These are phyloP conservation scores for Thalassiosira livingstoniorum DNA, from an alignment of 352 stramenopile species.

Conservation along the genomic window DNA sequence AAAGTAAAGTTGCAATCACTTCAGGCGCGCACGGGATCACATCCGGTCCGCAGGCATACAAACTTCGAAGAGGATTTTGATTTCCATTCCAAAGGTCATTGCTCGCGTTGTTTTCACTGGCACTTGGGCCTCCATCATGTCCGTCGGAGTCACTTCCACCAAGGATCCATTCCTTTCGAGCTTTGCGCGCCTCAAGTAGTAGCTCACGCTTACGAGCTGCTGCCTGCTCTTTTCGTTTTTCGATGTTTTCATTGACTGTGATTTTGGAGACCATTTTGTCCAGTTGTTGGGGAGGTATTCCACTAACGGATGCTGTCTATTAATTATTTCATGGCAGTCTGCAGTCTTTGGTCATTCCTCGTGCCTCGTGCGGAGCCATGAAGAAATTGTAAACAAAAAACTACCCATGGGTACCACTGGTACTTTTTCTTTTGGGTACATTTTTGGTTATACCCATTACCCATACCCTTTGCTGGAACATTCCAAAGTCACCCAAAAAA, in stretches of 20 bases:
- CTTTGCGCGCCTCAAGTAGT: constrained; percentile 63
- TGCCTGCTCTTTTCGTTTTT: constrained; percentile 33
- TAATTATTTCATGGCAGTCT: too few relatives aligned
- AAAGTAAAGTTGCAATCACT: constrained; percentile 37
- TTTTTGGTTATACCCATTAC: too few relatives aligned
- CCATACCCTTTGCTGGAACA: too few relatives aligned
- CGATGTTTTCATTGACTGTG: constrained; percentile 26
- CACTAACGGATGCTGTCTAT: too few relatives aligned
- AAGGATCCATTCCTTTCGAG: constrained; percentile 72
- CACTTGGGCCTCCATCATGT: neutral
- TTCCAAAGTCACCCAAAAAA: too few relatives aligned
- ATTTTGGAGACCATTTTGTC: neutral
- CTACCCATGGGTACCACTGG: too few relatives aligned
- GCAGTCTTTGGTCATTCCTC: too few relatives aligned
- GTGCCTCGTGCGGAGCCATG: too few relatives aligned
- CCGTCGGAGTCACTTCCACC: neutral
- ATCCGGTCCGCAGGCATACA: constrained; percentile 31
- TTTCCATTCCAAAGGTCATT: constrained; percentile 14
- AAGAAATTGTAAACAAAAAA: too few relatives aligned
- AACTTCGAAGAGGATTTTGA: constrained; percentile 24
- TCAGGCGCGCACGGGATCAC: constrained; percentile 33
- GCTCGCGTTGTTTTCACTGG: neutral
- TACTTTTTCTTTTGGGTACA: too few relatives aligned
- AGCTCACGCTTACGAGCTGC: constrained; percentile 69
- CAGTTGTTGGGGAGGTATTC: too few relatives aligned